Percentiles rank a stretch among this genome's conserved stretches.
phyloP scores from a whole-genome alignment of 352 stramenopile species.

The Pythium apleroticum region DNA sequence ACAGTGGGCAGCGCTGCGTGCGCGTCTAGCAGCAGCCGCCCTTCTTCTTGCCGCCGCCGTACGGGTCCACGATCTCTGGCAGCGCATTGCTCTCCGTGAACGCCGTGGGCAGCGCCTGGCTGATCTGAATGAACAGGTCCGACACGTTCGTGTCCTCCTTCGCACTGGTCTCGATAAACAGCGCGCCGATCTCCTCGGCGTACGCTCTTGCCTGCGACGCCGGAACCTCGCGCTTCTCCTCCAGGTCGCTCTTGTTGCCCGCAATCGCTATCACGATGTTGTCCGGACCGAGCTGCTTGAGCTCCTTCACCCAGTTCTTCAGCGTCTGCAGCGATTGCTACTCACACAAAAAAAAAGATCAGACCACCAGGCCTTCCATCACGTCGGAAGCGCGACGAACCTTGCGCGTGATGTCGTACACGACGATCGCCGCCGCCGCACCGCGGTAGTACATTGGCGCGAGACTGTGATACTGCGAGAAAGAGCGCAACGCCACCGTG shows the following conservation, averaged over 20 bases:
- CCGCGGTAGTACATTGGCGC: slow-evolving; percentile 99
- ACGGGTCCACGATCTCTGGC: slow-evolving; percentile 84
- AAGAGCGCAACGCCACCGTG: neutral
- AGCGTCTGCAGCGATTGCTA: slow-evolving; percentile 91
- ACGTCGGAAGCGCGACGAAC: slow-evolving; percentile 30
- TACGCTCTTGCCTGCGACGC: slow-evolving; percentile 86
- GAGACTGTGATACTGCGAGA: slow-evolving; percentile 91
- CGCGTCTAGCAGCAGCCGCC: slow-evolving; percentile 79
- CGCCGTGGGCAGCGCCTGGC: slow-evolving; percentile 71
- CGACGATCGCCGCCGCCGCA: slow-evolving; percentile 95
- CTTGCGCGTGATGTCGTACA: slow-evolving; percentile 98
- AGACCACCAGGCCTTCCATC: slow-evolving; percentile 6
- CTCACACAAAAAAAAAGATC: neutral
- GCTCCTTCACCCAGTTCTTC: slow-evolving; percentile 95
- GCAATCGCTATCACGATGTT: slow-evolving; percentile 96
- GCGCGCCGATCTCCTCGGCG: slow-evolving; percentile 90
- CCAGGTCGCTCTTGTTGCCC: slow-evolving; percentile 93
- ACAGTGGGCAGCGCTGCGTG: slow-evolving; percentile 21
- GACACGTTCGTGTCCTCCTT: slow-evolving; percentile 94
- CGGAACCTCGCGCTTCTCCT: slow-evolving; percentile 89
- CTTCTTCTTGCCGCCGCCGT: slow-evolving; percentile 84
- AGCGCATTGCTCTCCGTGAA: slow-evolving; percentile 79
- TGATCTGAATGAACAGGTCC: slow-evolving; percentile 92
- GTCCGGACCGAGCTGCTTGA: slow-evolving; percentile 90
- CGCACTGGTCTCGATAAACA: slow-evolving; percentile 94